A percentile compares a stretch with the other conserved stretches of the same genome.
phyloP scores from a whole-genome alignment of 495 filamentous ascomycete genomes.

The Cudoniella acicularis region DNA sequence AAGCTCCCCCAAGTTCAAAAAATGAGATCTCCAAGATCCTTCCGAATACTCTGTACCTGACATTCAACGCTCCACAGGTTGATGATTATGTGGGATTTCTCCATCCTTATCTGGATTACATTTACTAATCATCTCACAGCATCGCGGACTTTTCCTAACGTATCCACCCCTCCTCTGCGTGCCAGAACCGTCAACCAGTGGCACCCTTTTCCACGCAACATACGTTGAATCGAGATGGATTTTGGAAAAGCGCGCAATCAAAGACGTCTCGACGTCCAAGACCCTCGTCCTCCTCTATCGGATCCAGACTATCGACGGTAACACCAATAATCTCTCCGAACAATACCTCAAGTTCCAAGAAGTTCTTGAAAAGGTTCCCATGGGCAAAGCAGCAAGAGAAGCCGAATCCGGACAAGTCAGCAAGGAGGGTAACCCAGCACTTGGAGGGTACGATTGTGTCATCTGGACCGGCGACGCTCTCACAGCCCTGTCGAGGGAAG shows the following conservation, averaged over 20 bases:
- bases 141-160: constrained; percentile 23
- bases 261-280: constrained; percentile 13
- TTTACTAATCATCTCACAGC: constrained; percentile 13
- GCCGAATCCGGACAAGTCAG: background rate
- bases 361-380: constrained; percentile 6
- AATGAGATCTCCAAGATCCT: constrained; percentile 13
- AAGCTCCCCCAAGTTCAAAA: background rate
- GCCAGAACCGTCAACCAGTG: constrained; percentile 5
- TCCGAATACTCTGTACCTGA: constrained; percentile 20
- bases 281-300: constrained; percentile 13
- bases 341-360: constrained; percentile 9
- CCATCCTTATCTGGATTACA: background rate
- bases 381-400: constrained; percentile 9
- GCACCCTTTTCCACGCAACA: constrained; percentile 20
- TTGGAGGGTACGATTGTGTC: constrained; percentile 23
- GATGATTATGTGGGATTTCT: constrained; percentile 24
- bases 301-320: constrained; percentile 7
- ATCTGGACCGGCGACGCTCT: constrained; percentile 23
- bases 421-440: constrained; percentile 8
- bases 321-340: background rate
- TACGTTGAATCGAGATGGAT: constrained; percentile 12
- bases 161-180: background rate
- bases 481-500: constrained; percentile 5
- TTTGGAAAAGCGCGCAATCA: constrained; percentile 13
- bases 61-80: constrained; percentile 21